Conservation (phyloP, 2,329 filamentous ascomycete genomes). For the Fusarium humuli region DNA sequence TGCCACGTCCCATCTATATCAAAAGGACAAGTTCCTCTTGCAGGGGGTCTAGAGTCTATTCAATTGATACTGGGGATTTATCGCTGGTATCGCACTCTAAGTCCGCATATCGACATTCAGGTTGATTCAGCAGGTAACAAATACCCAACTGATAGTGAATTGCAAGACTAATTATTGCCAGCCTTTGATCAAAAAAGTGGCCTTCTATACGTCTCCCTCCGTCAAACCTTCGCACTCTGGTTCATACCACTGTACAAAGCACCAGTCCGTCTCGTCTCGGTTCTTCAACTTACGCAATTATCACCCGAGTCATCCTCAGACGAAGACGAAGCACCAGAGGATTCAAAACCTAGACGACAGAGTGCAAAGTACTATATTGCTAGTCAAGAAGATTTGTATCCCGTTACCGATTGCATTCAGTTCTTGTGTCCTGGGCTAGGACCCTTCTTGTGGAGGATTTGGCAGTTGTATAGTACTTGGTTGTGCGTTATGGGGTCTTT, state of each 20-base stretch:
- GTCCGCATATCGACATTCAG: conserved; percentile 75
- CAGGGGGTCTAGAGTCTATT: conserved; percentile 68
- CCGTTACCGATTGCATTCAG: conserved; percentile 78
- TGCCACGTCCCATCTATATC: conserved; percentile 73
- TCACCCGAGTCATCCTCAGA: conserved; percentile 46
- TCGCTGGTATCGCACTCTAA: conserved; percentile 86
- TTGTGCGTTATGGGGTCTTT: conserved; percentile 72
- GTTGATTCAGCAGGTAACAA: conserved; percentile 72
- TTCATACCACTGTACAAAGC: conserved; percentile 80
- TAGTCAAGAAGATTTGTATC: conserved; percentile 85
- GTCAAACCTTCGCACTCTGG: conserved; percentile 82
- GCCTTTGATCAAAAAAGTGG: conserved; percentile 74
- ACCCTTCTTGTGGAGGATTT: conserved; percentile 63
- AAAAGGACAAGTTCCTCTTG: conserved; percentile 55
- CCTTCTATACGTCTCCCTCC: conserved; percentile 78
- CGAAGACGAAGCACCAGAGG: conserved; percentile 23
- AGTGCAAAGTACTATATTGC: conserved; percentile 73
- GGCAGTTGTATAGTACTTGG: conserved; percentile 73
- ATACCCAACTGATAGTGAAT: too few species aligned
- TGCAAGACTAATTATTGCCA: too few species aligned
- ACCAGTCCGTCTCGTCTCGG: conserved; percentile 74
- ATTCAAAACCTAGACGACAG: conserved; percentile 32
- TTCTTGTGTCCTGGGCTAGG: conserved; percentile 75
- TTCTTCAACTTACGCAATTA: conserved; percentile 70
- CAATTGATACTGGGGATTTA: conserved; percentile 77